These are phyloP conservation scores for Miamiensis avidus DNA, from an alignment of 169 alveolate genomes.

Conservation along the genomic window DNA sequence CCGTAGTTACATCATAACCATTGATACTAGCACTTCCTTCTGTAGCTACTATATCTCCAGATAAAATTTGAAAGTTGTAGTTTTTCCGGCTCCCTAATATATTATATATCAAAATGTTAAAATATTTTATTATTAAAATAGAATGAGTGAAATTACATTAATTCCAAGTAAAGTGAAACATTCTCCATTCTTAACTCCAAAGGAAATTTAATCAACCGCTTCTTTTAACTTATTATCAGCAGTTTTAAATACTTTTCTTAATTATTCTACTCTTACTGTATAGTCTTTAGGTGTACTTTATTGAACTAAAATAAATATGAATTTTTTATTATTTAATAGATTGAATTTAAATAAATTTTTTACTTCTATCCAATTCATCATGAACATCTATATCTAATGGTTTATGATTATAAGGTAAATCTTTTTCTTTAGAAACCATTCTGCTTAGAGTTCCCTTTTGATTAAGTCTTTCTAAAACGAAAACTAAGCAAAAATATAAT, in stretches of 20 bases:
- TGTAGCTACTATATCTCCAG: constrained; percentile 80
- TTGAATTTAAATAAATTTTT: too few relatives aligned
- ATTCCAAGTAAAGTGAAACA: constrained; percentile 51
- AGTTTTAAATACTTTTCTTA: constrained; percentile 49
- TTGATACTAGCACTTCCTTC: constrained; percentile 70
- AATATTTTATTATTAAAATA: too few relatives aligned
- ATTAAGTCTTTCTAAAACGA: constrained; percentile 4
- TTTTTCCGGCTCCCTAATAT: constrained; percentile 91
- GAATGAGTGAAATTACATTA: not conserved
- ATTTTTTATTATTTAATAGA: too few relatives aligned
- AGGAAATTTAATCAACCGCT: constrained; percentile 54
- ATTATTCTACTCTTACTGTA: constrained; percentile 31
- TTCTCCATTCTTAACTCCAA: constrained; percentile 48
- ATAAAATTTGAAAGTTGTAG: constrained; percentile 86
- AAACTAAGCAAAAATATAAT: constrained; percentile 15
- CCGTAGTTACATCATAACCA: constrained; percentile 74
- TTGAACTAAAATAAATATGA: too few relatives aligned
- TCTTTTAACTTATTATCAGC: constrained; percentile 18
- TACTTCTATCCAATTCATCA: constrained; percentile 25
- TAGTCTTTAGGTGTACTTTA: constrained; percentile 13
- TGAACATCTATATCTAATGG: constrained; percentile 10
- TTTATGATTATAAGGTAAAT: not conserved
- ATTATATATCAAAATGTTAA: too few relatives aligned
- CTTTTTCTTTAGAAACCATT: not conserved
- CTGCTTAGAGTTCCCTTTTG: not conserved